Evolutionary conservation across 2,329 filamentous ascomycete genomes (phyloP).

Genomic region (Hypomyces rosellus): DNA sequence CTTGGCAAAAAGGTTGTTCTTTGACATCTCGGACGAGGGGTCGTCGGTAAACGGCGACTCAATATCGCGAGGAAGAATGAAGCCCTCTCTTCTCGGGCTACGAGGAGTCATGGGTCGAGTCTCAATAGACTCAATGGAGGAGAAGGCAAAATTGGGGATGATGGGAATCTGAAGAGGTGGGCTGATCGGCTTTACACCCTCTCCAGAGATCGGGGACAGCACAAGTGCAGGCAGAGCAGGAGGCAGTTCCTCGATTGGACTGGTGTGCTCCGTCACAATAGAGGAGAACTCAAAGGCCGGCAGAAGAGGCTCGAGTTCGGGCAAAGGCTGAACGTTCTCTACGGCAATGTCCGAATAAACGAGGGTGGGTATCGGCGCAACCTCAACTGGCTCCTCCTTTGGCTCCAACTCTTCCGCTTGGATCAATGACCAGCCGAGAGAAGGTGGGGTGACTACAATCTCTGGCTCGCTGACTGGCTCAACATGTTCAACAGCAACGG

Average conservation of each 20-base stretch:
- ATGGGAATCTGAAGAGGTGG: slow-evolving; percentile 15
- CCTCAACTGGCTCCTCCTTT: slow-evolving; percentile 22
- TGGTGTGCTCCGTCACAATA: slow-evolving; percentile 26
- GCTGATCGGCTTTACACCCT: slow-evolving; percentile 26
- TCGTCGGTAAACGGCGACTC: slow-evolving; percentile 23
- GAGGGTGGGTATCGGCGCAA: slow-evolving; percentile 18
- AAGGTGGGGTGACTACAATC: slow-evolving; percentile 6
- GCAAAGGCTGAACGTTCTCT: slow-evolving; percentile 29
- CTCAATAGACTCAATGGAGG: slow-evolving; percentile 39
- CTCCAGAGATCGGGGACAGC: slow-evolving; percentile 30
- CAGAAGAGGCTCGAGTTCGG: slow-evolving; percentile 19
- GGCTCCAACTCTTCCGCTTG: slow-evolving; percentile 23
- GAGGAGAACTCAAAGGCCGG: slow-evolving; percentile 23
- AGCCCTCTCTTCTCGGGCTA: slow-evolving; percentile 48
- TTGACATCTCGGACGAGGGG: slow-evolving; percentile 32
- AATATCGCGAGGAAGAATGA: slow-evolving; percentile 48
- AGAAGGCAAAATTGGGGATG: slow-evolving; percentile 34
- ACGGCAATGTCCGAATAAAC: slow-evolving; percentile 27
- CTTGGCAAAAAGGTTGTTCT: slow-evolving; percentile 36
- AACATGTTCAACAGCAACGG: slow-evolving; percentile 28
- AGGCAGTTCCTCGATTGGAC: slow-evolving; percentile 24
- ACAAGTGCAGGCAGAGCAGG: slow-evolving; percentile 23
- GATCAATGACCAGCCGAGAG: slow-evolving; percentile 19
- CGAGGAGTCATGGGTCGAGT: slow-evolving; percentile 41
- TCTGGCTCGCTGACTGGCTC: slow-evolving; percentile 24